These are phyloP conservation scores for Cyberlindnera mycetangii DNA, from an alignment of 805 yeast genomes.

Conservation along the genomic window DNA sequence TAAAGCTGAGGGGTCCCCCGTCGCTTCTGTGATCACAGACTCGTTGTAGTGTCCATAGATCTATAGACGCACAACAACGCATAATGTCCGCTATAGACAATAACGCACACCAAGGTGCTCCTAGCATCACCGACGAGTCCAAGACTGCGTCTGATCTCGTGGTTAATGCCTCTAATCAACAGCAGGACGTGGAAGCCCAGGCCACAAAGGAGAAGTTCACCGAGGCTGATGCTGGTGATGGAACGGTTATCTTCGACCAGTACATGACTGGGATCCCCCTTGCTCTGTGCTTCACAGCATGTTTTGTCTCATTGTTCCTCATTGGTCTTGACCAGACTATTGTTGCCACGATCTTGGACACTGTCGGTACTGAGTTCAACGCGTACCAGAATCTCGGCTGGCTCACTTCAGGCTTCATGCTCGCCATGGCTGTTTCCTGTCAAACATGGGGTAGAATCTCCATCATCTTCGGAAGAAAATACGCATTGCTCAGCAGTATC, in stretches of 20 bases:
- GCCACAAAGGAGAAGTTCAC: constrained; percentile 8
- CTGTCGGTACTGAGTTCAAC: constrained; percentile 46
- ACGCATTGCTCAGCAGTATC: constrained; percentile 45
- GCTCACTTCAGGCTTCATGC: constrained; percentile 52
- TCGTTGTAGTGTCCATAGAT: too few relatives aligned
- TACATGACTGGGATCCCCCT: constrained; percentile 17
- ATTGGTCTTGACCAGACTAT: constrained; percentile 53
- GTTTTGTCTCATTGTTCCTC: constrained; percentile 19
- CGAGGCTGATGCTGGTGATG: constrained; percentile 26
- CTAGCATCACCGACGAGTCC: too few relatives aligned
- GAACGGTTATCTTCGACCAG: constrained; percentile 20
- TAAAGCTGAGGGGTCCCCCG: too few relatives aligned
- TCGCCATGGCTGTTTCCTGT: constrained; percentile 50
- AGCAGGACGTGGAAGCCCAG: constrained; percentile 1
- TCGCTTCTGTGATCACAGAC: too few relatives aligned
- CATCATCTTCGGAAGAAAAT: constrained; percentile 55
- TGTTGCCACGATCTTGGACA: constrained; percentile 46
- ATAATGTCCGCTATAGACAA: too few relatives aligned
- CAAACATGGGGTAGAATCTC: constrained; percentile 57
- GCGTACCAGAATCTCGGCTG: constrained; percentile 54
- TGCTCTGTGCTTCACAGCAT: constrained; percentile 16
- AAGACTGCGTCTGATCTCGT: background rate
- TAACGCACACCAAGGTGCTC: too few relatives aligned
- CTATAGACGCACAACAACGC: too few relatives aligned
- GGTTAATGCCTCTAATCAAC: too few relatives aligned